Base-by-base conservation (phyloP, 1,139 yeast species). In the Sugiyamaella castrensis region DNA sequence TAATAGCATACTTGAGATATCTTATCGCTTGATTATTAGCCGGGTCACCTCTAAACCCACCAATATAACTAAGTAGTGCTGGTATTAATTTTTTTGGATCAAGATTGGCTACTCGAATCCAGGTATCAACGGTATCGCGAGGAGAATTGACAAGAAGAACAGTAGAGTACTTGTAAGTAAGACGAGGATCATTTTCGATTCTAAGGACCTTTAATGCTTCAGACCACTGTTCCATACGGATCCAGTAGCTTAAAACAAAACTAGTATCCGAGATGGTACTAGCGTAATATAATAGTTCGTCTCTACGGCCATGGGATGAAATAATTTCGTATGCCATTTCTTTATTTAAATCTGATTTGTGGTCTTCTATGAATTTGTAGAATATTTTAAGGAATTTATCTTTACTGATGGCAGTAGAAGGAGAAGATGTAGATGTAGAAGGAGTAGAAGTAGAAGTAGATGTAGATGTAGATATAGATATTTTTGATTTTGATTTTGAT, bases 261-360 rank as follows among this genome's bases (percentile, higher is more conserved):
- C 78, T 80, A 59, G 76, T 80, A 64, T 92, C 96, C 42, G 80
- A 73, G 11, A 85, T 76, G 30, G 82, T 63, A 32, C 80, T 81
- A 0, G 96, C 94, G 65, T 78, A 87, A 53, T 72, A 75, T 4
- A 92, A 61, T 19, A 89, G 69, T 60, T 83, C 87, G 0, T 77
- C 75, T 41, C 77, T 76, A 49, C 84, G 74, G 53, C 87, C 83
- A 57, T 85, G 83, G 8, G 82, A 78, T 0, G 77, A 70, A 51
- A 91, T 75, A 3, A 91, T 77, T 60, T 87, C 91, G 60, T 85
- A 87, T 0, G 87, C 73, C 0, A 95, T 83, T 9, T 74, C 73
- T 36, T 74, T 73, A 61, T 88, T 94, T 16, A 91, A 63, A 11
- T 65, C 62, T 19, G 71, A 69, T 51, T 73, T 71, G 61, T 84